These are phyloP conservation scores for Solanum virginianum DNA, from an alignment of 257 asterid genomes.

Conservation along the genomic window DNA sequence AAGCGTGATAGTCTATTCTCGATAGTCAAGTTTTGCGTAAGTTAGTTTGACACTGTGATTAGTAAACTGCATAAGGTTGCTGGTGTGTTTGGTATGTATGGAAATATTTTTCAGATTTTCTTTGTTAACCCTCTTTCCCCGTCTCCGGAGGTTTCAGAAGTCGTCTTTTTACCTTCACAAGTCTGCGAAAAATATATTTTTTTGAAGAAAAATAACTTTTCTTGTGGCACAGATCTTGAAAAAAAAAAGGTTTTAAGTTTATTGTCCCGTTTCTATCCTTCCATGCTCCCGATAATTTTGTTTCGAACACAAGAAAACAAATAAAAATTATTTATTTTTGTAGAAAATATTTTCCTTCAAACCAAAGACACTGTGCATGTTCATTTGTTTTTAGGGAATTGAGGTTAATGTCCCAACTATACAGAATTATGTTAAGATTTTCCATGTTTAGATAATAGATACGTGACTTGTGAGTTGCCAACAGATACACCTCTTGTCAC, in stretches of 20 bases:
- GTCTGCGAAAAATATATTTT: not conserved
- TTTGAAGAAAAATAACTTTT: too few relatives aligned
- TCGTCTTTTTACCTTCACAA: not conserved
- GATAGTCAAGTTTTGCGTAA: not conserved
- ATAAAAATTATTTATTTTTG: not conserved
- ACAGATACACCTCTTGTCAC: not conserved
- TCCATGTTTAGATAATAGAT: not conserved
- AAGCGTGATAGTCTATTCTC: not conserved
- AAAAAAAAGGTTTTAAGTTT: not conserved
- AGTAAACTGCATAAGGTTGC: not conserved
- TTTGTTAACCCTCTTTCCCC: too few relatives aligned
- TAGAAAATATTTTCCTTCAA: not conserved
- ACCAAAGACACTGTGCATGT: not conserved
- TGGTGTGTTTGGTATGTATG: not conserved
- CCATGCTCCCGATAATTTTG: not conserved
- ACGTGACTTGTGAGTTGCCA: not conserved
- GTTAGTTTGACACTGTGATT: not conserved
- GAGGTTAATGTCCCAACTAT: not conserved
- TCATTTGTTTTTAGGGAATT: not conserved
- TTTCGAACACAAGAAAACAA: not conserved
- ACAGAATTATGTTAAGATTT: not conserved
- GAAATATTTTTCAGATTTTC: not conserved
- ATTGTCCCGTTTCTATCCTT: not conserved
- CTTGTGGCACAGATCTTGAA: too few relatives aligned
- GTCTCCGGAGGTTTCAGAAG: too few relatives aligned